Base-by-base conservation (phyloP, 371 early-diverging fungal species). In the Rhizopus stolonifer region DNA sequence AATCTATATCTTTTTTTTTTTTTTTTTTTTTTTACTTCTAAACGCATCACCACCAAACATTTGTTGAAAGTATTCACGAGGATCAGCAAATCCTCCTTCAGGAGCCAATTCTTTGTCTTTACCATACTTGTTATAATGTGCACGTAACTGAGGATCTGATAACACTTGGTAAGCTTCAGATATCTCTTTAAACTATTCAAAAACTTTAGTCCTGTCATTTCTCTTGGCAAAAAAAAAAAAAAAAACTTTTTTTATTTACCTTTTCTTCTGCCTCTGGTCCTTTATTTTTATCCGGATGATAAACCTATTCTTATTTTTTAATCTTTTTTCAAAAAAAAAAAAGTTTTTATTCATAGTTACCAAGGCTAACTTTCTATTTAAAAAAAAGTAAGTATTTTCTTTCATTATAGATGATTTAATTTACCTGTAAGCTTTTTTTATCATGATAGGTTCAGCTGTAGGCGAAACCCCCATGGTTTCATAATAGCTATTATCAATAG, bases 251-350 rank as follows among this genome's bases (percentile, higher is more conserved):
- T 17, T 38, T 10, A 18, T 9, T 17, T 80, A 87, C 88, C 80
- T 86, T 92, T 58, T 92, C 93, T 62, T 93, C 94, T 38, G 96
- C 95, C 26, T 88, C 85, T 6, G 89, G 78, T 44, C 81, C 85
- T n/a, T 84, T 80, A 70, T 94, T 94, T 74, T 98, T 96, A 80
- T 98, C 98, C 13, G 94, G 99, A 77, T 99, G 99, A 73, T 86
- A 95, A 72, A 92, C 90, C 75, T 77, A 65, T 42, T 39, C 17
- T 43, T 43, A 32, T 29, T 15, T 31, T 15, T 39, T 33, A 29
- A 10, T 36, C 8, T 42, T 10, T 17, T 40, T 18, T 5, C 19
- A 42, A 23, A 17, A 45, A 32, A 23, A 2, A 21, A 39, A 19
- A 17, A 46, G 23, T n/a, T 23, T 47, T 17, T 8, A 14, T 34